Percentiles rank a stretch among this genome's conserved stretches.
These are phyloP conservation scores for Sporothrix variecibatus DNA, from an alignment of 2,329 filamentous ascomycete species.

Conservation along the genomic window DNA sequence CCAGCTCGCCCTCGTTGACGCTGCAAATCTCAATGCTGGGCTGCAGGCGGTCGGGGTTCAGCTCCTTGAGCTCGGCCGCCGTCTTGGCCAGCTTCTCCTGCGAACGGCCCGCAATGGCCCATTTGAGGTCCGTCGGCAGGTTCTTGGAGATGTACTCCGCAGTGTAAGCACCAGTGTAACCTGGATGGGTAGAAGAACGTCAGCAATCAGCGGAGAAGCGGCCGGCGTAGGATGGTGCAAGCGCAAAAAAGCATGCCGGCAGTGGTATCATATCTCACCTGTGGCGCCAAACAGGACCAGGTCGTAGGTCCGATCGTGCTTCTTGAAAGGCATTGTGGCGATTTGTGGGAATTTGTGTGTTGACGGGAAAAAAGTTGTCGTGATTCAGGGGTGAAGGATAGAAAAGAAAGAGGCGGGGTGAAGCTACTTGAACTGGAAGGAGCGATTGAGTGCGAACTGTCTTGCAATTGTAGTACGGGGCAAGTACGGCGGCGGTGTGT, in stretches of 20 bases:
- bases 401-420: background rate
- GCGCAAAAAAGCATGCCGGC: background rate
- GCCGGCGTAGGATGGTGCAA: background rate
- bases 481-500: background rate
- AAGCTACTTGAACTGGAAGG: background rate
- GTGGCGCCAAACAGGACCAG: slow-evolving; percentile 60
- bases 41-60: slow-evolving; percentile 68
- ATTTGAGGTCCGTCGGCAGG: slow-evolving; percentile 76
- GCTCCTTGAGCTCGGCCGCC: slow-evolving; percentile 63
- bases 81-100: slow-evolving; percentile 70
- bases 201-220: background rate
- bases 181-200: slow-evolving; percentile 43
- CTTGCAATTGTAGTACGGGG: background rate
- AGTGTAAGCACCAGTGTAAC: slow-evolving; percentile 79
- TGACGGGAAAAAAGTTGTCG: background rate
- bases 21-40: slow-evolving; percentile 63
- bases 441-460: background rate
- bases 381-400: background rate
- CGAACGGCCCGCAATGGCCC: slow-evolving; percentile 87
- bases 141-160: slow-evolving; percentile 72
- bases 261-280: slow-evolving; percentile 43
- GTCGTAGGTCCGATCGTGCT: slow-evolving; percentile 58
- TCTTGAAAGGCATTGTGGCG: slow-evolving; percentile 28
- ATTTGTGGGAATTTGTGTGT: background rate
- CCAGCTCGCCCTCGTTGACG: slow-evolving; percentile 49